phyloP scores from a whole-genome alignment of 768 basidiomycete genomes.

The Porphyrellus cyaneotinctus region DNA sequence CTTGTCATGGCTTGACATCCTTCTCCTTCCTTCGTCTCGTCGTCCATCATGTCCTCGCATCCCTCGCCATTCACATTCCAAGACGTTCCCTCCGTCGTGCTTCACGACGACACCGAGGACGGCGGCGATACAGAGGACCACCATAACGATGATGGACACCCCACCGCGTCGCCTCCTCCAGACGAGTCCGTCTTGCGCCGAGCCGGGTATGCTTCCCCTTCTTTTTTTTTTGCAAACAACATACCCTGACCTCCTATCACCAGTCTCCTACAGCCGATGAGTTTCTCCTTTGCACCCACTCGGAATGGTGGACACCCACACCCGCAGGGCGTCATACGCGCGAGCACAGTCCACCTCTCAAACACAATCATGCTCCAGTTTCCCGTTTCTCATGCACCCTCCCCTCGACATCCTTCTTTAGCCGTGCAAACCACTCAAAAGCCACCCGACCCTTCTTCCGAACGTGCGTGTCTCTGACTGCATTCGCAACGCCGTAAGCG shows the following conservation, averaged over 20 bases:
- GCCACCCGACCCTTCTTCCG: slow-evolving; percentile 17
- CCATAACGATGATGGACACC: slow-evolving; percentile 13
- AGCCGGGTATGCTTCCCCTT: slow-evolving; percentile 45
- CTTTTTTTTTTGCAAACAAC: background rate
- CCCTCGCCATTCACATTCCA: background rate
- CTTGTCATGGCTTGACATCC: slow-evolving; percentile 4
- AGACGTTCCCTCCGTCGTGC: background rate
- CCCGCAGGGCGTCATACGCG: slow-evolving; percentile 61
- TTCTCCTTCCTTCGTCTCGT: background rate
- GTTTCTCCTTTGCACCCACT: slow-evolving; percentile 35
- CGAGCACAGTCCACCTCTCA: slow-evolving; percentile 63
- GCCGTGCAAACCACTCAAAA: slow-evolving; percentile 16
- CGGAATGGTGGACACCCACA: slow-evolving; percentile 35
- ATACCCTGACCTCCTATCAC: background rate
- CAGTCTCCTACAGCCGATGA: slow-evolving; percentile 56
- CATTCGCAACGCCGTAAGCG: slow-evolving; percentile 6
- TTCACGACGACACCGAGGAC: background rate
- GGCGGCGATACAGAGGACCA: background rate
- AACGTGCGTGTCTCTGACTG: slow-evolving; percentile 22
- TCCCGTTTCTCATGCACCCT: background rate
- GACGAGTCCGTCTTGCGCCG: slow-evolving; percentile 45
- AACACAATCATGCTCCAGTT: slow-evolving; percentile 35
- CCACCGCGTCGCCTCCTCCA: slow-evolving; percentile 24
- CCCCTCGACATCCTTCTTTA: slow-evolving; percentile 3
- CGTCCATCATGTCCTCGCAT: slow-evolving; percentile 9